Evolutionary conservation across 2,329 filamentous ascomycete species (phyloP), one percentile per base, ranked within the genome.

Genomic region (Microdochium bolleyi): DNA sequence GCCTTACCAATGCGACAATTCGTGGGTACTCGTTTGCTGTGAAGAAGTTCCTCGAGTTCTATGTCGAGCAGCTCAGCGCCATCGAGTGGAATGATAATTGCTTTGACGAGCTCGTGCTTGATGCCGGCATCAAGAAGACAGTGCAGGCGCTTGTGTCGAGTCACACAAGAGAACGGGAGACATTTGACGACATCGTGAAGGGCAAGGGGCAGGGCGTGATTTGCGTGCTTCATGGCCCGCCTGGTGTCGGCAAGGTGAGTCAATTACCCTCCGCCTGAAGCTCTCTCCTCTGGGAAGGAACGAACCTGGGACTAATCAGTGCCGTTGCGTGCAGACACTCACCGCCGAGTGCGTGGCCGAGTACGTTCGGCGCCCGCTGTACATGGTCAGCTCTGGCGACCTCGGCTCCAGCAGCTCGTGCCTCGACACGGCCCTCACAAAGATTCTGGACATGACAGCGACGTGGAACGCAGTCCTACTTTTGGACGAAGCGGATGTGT

Each of bases 91-190:
- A 77, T 57, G 67, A 70, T 53, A 58, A 68, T 7, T 73, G 74
- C 0, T 77, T 69, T 56, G 68, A 70, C 2, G 70, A 75, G 44
- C 65, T 77, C 5, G 74, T 77, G 3, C 74, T 75, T 57, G 69
- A 73, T 44, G 69, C 73, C 25, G 66, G 73, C 54, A 71, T 74
- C 34, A 78, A 77, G 58, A 71, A 75, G 30, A 57, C 77, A 7
- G 67, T 78, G 1, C 60, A 75, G n/a, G 74, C 73, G 2, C 76
- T 76, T 58, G 74, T 77, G 3, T 70, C 75, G 54, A 73, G 69
- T 55, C 74, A 77, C 57, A 57, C 64, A 48, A 55, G 54, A 34
- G 51, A 61, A 0, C 51, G 46, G 14, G 34, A 50, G 24, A 57
- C 53, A 2, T 60, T 70, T 57, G 63, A 71, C 25, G 71, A 75